Percentiles rank a stretch among this genome's conserved stretches.
Evolutionary conservation across 768 basidiomycete genomes (phyloP).

Genomic region (Russula sp.): DNA sequence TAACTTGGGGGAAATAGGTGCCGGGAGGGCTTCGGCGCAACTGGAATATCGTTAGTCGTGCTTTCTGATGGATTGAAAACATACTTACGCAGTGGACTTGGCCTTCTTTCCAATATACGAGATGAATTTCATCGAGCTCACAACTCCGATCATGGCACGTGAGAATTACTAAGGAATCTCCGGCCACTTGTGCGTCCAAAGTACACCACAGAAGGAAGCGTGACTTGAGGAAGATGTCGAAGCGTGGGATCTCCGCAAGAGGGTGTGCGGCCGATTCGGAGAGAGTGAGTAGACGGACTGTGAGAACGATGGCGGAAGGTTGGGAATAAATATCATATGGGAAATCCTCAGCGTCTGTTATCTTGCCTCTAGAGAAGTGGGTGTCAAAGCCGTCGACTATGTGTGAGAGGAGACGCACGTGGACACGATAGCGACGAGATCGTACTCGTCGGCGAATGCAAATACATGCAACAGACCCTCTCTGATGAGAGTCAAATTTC

Average conservation of each 20-base stretch:
- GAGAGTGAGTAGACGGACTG: conserved; percentile 22
- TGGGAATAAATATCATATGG: conserved; percentile 12
- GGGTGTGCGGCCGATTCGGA: conserved; percentile 21
- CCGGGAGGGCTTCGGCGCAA: conserved; percentile 23
- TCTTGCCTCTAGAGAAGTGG: conserved; percentile 1
- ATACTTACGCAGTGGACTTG: conserved; percentile 14
- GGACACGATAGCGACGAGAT: conserved; percentile 21
- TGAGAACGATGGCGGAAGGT: conserved; percentile 16
- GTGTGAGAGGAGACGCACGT: conserved; percentile 9
- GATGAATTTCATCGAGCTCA: conserved; percentile 24
- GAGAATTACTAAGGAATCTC: conserved; percentile 20
- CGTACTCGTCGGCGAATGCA: conserved; percentile 23
- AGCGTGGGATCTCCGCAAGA: conserved; percentile 16
- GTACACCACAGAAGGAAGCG: conserved; percentile 21
- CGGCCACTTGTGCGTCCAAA: conserved; percentile 23
- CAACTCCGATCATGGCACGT: conserved; percentile 23
- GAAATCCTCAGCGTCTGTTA: conserved; percentile 1
- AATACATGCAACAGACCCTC: conserved; percentile 24
- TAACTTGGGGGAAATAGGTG: conserved; percentile 24
- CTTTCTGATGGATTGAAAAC: not conserved
- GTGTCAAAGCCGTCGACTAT: not conserved
- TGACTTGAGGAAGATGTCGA: conserved; percentile 24
- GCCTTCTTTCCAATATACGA: conserved; percentile 25
- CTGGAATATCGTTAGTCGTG: conserved; percentile 5
- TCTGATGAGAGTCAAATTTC: conserved; percentile 19